Evolutionary conservation across 2,329 filamentous ascomycete genomes (phyloP).

Genomic region (Penicillium sp.): DNA sequence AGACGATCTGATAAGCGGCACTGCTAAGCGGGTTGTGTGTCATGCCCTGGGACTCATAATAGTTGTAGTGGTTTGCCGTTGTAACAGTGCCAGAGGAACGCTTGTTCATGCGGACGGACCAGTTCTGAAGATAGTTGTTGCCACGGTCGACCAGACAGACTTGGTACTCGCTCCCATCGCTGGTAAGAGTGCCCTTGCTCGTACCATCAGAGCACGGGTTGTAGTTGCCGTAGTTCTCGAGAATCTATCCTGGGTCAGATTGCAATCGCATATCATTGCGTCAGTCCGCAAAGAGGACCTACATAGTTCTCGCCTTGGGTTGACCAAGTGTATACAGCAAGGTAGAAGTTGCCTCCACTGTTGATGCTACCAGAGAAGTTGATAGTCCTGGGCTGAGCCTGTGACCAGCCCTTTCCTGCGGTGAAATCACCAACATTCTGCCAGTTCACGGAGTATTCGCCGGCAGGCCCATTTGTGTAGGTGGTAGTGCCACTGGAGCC

Average conservation of each 20-base stretch:
- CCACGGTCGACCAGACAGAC: slow-evolving; percentile 10
- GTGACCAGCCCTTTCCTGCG: slow-evolving; percentile 7
- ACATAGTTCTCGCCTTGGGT: slow-evolving; percentile 13
- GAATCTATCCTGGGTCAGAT: slow-evolving; percentile 11
- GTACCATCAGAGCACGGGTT: slow-evolving; percentile 11
- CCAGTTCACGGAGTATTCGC: slow-evolving; percentile 5
- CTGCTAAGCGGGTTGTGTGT: slow-evolving; percentile 12
- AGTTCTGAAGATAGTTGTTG: slow-evolving; percentile 12
- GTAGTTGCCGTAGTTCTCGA: slow-evolving; percentile 14
- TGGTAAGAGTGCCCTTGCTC: slow-evolving; percentile 7
- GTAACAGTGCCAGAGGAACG: slow-evolving; percentile 9
- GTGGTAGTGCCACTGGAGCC: slow-evolving; percentile 12
- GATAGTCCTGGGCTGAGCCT: slow-evolving; percentile 9
- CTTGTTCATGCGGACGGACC: slow-evolving; percentile 12
- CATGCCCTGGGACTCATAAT: slow-evolving; percentile 12
- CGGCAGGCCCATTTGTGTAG: slow-evolving; percentile 10
- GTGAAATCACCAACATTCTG: slow-evolving; percentile 11
- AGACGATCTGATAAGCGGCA: slow-evolving; percentile 12
- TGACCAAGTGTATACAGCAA: slow-evolving; percentile 14
- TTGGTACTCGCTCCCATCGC: slow-evolving; percentile 10
- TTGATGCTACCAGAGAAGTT: slow-evolving; percentile 12
- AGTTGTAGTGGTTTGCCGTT: slow-evolving; percentile 11
- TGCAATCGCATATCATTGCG: neutral
- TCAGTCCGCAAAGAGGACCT: neutral
- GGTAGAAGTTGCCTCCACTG: slow-evolving; percentile 9